Base-by-base conservation (phyloP, 176 grass and related monocot species). In the Phyllostachys edulis region DNA sequence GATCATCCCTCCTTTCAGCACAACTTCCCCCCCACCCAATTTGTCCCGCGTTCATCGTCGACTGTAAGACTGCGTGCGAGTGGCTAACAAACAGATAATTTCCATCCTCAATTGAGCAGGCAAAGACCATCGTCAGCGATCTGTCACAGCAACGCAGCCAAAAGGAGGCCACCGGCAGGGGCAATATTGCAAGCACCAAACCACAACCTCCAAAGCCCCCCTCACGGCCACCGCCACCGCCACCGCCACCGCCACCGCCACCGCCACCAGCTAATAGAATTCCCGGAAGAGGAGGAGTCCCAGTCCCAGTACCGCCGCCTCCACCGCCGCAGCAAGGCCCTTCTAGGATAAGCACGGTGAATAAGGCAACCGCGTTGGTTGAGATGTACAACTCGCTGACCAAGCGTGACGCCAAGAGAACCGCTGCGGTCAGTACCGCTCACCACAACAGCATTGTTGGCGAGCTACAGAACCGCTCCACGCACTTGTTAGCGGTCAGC, bases 401-500 rank as follows among this genome's bases (percentile, higher is more conserved):
- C 47, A 91, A 90, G 85, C 78, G 87, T 77, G 88, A 90, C 46
- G 72, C 79, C 57, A 90, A 88, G 73, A 90, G 87, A 45, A 41
- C 79, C 14, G 63, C 84, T 26, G 72, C 83, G n/a, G 80, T 57
- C 29, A 89, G 75, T 70, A 71, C 83, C 21, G 68, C 79, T 13
- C 82, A 78, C 37, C 83, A 89, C 67, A 91, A 77, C 67, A 42
- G 90, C 75, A 90, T 98, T 2, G 85, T 98, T 20, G 93, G 89
- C 32, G 96, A 98, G 71, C 91, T 98, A 41, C 96, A 93, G 85
- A 98, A 95, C 77, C 93, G 96, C 77, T 98, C 96, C 24, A 56
- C 83, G 9, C 93, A 98, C 88, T 65, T 93, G 64, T 39, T 98
- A 26, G 91, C 96, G 46, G 96, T 98, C 80, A 54, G 87, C 80